Base-by-base conservation (phyloP, 306 rosid species). In the Cucurbita argyrosperma region DNA sequence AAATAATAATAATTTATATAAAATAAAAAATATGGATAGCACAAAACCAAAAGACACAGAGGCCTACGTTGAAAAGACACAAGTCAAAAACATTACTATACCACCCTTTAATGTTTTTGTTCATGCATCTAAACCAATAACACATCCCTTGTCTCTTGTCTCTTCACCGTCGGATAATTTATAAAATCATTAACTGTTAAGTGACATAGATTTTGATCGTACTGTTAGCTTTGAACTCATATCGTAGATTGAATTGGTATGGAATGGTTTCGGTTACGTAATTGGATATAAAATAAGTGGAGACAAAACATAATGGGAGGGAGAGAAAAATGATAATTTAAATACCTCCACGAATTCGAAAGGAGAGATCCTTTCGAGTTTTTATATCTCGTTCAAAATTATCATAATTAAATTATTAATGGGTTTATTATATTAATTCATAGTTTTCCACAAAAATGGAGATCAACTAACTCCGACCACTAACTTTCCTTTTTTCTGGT, bases 221-320 rank as follows among this genome's bases (percentile, higher is more conserved):
- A 30, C 35, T 30, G 4, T 30, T 30, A 30, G 35, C 35, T 30
- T 30, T 2, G 35, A 30, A 30, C 35, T 30, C 35, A 30, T 30
- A 30, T 30, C 35, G 35, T 30, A 30, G 35, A 30, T 30, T 30
- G 2, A 30, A 30, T 30, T 30, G 35, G 35, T 30, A 3, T 30
- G 35, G 35, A 30, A 30, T 30, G 1, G 45, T 30, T 70, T 30
- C 26, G 59, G 15, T 50, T 49, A 30, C 8, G 40, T 69, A 47
- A 69, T 49, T 50, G 19, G 58, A 30, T 30, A 70, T 30, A 50
- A 14, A 70, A 26, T 50, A 50, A 62, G 37, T 26, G 74, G 74
- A 68, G 74, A 70, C 74, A 70, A 70, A 70, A 70, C 26, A 70
- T 70, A 70, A 49, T 70, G 74, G 74, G 59, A 35, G 7, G 3